Base-by-base conservation (phyloP, 2,329 filamentous ascomycete species). In the Aspergillus sp. region DNA sequence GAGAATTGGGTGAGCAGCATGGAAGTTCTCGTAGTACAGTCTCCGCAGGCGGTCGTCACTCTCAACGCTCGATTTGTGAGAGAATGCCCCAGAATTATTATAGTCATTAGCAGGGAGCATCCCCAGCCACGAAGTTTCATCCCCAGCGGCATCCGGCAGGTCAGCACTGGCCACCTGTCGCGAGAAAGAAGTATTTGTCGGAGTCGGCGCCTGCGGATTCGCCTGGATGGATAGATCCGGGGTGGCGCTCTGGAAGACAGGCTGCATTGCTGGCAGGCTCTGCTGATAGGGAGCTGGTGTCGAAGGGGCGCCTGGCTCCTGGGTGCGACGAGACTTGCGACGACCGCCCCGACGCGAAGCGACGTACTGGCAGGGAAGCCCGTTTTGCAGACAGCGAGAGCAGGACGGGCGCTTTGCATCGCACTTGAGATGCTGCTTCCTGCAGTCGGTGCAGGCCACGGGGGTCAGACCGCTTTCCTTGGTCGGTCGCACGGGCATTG, bases 341-440 rank as follows among this genome's bases (percentile, higher is more conserved):
- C 78, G 79, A 22, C 82, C 77, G 5, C 84, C 84, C 8, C 89
- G 83, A 38, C 88, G 84, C n/a, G 88, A 91, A 44, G 87, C 84
- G 53, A 90, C 81, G 71, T 90, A 91, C 65, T 85, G 74, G 69
- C 89, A 92, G 49, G 85, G 79, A 15, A 80, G 76, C 50, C 81
- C 81, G 57, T 82, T 81, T 42, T 78, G 74, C 24, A 76, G 72
- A 71, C 89, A 92, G 49, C 89, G 84, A 36, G 83, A 81, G 72
- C 89, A 92, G 9, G 71, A 64, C 9, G 89, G 89, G 36, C 75
- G 84, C 39, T 78, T 74, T 15, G 87, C 88, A 66, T 91, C 87
- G 70, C 89, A 92, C 71, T 90, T 91, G 43, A 91, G 78, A 72
- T 92, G 89, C 65, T 89, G 75, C 54, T 75, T 76, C 18, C 79